Percentiles rank a stretch among this genome's conserved stretches.
Conservation (phyloP, 1,139 yeast species). For the Debaryomycetaceae sp. region DNA sequence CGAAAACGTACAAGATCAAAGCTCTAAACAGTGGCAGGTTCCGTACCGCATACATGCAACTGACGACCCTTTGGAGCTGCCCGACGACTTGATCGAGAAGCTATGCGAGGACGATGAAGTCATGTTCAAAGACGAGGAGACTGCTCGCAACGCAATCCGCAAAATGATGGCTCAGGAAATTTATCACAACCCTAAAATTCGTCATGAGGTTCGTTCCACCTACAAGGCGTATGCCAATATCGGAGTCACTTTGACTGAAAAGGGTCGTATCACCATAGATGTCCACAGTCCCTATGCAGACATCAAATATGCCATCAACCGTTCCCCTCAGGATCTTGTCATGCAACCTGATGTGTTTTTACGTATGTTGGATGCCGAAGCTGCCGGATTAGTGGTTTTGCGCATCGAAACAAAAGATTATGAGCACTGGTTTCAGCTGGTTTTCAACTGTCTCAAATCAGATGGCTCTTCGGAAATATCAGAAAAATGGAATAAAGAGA, state of each 20-base stretch:
- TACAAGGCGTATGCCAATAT: constrained; percentile 60
- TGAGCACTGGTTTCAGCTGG: constrained; percentile 34
- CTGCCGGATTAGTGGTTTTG: constrained; percentile 42
- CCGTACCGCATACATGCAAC: constrained; percentile 62
- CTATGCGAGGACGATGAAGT: constrained; percentile 45
- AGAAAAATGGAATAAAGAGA: constrained; percentile 69
- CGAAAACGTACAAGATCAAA: constrained; percentile 64
- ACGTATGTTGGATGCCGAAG: constrained; percentile 88
- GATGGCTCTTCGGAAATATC: constrained; percentile 80
- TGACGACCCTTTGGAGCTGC: constrained; percentile 60
- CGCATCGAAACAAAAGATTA: constrained; percentile 35
- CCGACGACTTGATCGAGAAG: constrained; percentile 51
- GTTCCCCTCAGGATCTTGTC: constrained; percentile 64
- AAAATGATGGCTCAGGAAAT: constrained; percentile 72
- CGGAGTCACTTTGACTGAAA: constrained; percentile 72
- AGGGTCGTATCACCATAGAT: constrained; percentile 76
- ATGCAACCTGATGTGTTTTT: constrained; percentile 70
- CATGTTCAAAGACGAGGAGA: constrained; percentile 45
- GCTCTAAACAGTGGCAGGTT: constrained; percentile 31
- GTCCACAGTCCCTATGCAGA: constrained; percentile 76
- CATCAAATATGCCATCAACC: constrained; percentile 80
- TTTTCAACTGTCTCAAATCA: constrained; percentile 54
- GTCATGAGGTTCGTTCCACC: constrained; percentile 63
- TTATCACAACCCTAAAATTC: constrained; percentile 69
- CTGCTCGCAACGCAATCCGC: constrained; percentile 66